Evolutionary conservation across 306 rosid species (phyloP).

Genomic region (Albizia julibrissin): DNA sequence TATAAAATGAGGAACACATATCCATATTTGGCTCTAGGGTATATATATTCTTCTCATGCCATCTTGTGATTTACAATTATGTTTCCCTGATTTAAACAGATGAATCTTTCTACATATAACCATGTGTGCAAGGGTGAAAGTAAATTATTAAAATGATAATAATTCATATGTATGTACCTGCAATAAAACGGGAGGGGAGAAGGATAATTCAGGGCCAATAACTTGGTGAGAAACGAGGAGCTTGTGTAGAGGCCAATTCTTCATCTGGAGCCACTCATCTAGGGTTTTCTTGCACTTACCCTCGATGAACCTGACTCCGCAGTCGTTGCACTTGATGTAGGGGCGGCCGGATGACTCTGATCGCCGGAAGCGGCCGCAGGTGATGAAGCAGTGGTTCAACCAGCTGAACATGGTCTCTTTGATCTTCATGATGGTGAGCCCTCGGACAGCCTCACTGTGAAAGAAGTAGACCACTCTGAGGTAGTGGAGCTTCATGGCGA

Average conservation of each 20-base stretch:
- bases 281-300: constrained; percentile 58
- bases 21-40: too few relatives aligned
- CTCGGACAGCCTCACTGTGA: constrained; percentile 34
- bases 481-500: constrained; percentile 91
- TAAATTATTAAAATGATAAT: too few relatives aligned
- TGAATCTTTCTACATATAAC: too few relatives aligned
- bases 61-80: too few relatives aligned
- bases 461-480: constrained; percentile 63
- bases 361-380: constrained; percentile 67
- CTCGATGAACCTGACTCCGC: constrained; percentile 75
- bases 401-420: constrained; percentile 50
- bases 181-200: constrained; percentile 67
- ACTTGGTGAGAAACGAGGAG: constrained; percentile 58
- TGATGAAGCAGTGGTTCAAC: constrained; percentile 39
- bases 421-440: constrained; percentile 35
- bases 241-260: constrained; percentile 48
- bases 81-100: too few relatives aligned
- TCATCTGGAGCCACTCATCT: constrained; percentile 54
- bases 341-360: constrained; percentile 70
- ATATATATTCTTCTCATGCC: too few relatives aligned
- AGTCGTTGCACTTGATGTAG: constrained; percentile 78
- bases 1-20: too few relatives aligned
- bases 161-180: constrained; percentile 38
- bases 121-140: too few relatives aligned
- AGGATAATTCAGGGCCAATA: constrained; percentile 76